Evolutionary conservation across 208 protist genomes (phyloP), one percentile per base, ranked within the genome.

Genomic region (Crithidia thermophila): DNA sequence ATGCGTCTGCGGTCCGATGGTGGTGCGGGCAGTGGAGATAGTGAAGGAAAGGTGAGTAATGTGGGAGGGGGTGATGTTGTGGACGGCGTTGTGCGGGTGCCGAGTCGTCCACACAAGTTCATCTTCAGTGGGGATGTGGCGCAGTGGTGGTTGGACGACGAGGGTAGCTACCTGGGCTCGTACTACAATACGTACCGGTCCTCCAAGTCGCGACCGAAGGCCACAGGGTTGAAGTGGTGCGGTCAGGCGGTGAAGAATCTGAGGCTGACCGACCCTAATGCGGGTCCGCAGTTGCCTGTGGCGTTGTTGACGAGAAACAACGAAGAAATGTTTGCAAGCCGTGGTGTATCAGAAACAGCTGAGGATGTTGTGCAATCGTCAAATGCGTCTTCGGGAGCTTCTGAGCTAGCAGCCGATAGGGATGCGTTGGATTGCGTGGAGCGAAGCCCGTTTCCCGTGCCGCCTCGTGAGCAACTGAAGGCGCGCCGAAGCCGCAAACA

Each of bases 101-200:
- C 14, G 6, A 18, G 23, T 23, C 4, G 6, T 5, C 14, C 4
- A 25, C 6, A 7, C 7, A 14, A 7, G 3, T 65, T 58, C 34
- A 18, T 58, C 31, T 72, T 57, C 34, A 72, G 67, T 37, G 67
- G 67, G 7, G 67, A 72, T 50, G 67, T 72, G 7, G 57, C 39
- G 9, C 47, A 72, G 50, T 59, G 20, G 10, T 72, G 67, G 67
- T 31, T 72, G 7, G 47, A 59, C 18, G 57, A 65, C 1, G 57
- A 72, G 39, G 67, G 67, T 18, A 23, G 2, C 20, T 0, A 7
- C 10, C 1, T 20, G 0, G 67, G 67, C 11, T 28, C 3, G 20
- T 72, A 72, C 23, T 65, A 21, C 31, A 72, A 72, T 37, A 14
- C 33, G n/a, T 72, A 72, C 40, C 46, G 67, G 5, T 20, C 14